Conservation (phyloP, 352 stramenopile genomes). For the Phytophthora crassamura region DNA sequence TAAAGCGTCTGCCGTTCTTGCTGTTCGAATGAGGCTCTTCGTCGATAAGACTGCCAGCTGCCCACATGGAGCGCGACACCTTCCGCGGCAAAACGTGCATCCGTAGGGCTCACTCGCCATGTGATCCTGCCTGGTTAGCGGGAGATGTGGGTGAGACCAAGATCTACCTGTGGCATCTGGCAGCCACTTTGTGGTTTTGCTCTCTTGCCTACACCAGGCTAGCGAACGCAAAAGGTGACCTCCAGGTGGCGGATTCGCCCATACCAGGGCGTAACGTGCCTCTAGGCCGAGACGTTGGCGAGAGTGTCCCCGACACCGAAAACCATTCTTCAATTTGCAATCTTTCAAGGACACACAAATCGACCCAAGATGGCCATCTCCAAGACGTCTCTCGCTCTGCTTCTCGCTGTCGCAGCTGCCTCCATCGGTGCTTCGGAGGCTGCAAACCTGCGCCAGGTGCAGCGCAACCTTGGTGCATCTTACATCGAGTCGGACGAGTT, state of each 20-base stretch:
- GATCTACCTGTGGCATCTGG: slow-evolving; percentile 12
- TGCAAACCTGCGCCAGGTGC: slow-evolving; percentile 22
- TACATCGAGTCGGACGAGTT: slow-evolving; percentile 26
- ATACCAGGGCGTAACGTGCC: slow-evolving; percentile 7
- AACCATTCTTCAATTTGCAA: slow-evolving; percentile 16
- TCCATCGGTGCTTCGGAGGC: slow-evolving; percentile 5
- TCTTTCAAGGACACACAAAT: not conserved
- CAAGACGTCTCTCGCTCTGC: slow-evolving; percentile 10
- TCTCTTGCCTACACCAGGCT: slow-evolving; percentile 9
- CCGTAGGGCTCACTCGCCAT: not conserved
- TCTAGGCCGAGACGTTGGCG: too few species aligned
- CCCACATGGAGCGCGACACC: not conserved
- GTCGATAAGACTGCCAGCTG: slow-evolving; percentile 17
- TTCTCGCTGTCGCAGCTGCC: slow-evolving; percentile 8
- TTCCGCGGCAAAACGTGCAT: too few species aligned
- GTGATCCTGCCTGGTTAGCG: slow-evolving; percentile 1
- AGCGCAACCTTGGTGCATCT: slow-evolving; percentile 29
- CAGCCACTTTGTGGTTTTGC: slow-evolving; percentile 3
- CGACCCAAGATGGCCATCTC: slow-evolving; percentile 14
- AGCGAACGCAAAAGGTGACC: slow-evolving; percentile 19
- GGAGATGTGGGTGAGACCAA: slow-evolving; percentile 7
- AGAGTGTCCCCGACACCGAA: not conserved
- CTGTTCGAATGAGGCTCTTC: not conserved
- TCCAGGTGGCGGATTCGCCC: slow-evolving; percentile 15
- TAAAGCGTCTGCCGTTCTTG: not conserved